Conservation (phyloP, 2,329 filamentous ascomycete species). For the Rhynchosporium graminicola region DNA sequence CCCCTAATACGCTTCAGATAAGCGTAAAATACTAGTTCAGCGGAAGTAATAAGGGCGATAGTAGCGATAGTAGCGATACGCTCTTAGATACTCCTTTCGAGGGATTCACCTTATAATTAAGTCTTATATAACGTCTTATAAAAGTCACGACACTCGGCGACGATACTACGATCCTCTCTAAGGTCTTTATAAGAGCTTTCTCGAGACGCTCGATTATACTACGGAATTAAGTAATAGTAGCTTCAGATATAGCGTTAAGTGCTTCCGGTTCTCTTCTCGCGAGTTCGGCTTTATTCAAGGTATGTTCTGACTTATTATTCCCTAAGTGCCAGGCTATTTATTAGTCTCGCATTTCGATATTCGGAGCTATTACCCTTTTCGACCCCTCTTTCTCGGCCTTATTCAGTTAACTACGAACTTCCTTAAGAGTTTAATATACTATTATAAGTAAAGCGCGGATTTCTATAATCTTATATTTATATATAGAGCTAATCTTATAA, state of each 20-base stretch:
- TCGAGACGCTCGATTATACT: constrained; percentile 48
- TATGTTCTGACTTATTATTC: too few species aligned
- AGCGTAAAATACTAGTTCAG: too few species aligned
- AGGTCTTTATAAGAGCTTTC: constrained; percentile 56
- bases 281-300: constrained; percentile 48
- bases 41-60: too few species aligned
- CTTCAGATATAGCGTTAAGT: constrained; percentile 46
- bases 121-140: constrained; percentile 61
- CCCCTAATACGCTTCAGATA: too few species aligned
- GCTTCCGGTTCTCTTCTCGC: constrained; percentile 45
- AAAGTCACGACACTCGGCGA: constrained; percentile 60
- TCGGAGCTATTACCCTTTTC: constrained; percentile 45
- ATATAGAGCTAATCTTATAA: constrained; percentile 53
- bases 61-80: constrained; percentile 57
- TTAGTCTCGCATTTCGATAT: too few species aligned
- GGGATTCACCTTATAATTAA: constrained; percentile 63
- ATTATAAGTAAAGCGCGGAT: constrained; percentile 62
- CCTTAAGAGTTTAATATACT: constrained; percentile 60
- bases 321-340: too few species aligned
- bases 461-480: constrained; percentile 58
- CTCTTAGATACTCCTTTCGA: too few species aligned
- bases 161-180: constrained; percentile 58
- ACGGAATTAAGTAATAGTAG: constrained; percentile 50
- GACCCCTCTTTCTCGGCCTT: constrained; percentile 47
- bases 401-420: constrained; percentile 52